These are phyloP conservation scores for Geranium brycei DNA, from an alignment of 345 rosid genomes.

Conservation along the genomic window DNA sequence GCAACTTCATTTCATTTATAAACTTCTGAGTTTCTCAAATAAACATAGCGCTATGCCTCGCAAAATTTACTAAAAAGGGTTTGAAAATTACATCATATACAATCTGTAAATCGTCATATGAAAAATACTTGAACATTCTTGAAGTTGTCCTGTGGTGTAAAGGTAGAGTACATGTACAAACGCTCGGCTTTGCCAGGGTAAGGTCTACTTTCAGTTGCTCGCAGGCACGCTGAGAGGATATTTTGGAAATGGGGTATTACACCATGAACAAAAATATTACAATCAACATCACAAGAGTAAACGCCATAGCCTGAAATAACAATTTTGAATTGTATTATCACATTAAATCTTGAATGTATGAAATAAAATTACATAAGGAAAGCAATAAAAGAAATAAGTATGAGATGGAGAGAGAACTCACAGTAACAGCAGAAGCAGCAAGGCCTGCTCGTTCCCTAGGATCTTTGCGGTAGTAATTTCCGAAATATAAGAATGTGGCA, in stretches of 20 bases:
- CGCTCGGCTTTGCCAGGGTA: neutral
- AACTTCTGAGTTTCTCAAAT: no score
- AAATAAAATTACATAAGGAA: no score
- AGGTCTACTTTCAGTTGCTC: no score
- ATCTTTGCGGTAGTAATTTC: slow-evolving; percentile 82
- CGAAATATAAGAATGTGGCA: slow-evolving; percentile 70
- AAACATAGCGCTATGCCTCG: no score
- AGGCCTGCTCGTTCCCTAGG: slow-evolving; percentile 97
- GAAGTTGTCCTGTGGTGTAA: no score
- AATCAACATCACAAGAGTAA: slow-evolving; percentile 46
- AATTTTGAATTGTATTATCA: neutral
- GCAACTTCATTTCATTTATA: no score
- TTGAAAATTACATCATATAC: no score
- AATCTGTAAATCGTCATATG: no score
- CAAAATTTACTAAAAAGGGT: no score
- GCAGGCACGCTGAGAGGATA: neutral
- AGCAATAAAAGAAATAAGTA: neutral
- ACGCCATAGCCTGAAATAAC: slow-evolving; percentile 68
- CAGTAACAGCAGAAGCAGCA: slow-evolving; percentile 92
- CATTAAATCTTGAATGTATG: neutral
- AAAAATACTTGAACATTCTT: no score
- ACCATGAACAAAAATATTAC: slow-evolving; percentile 26
- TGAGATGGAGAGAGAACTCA: slow-evolving; percentile 17
- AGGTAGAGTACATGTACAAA: no score
- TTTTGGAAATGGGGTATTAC: slow-evolving; percentile 7